Percentiles rank a stretch among this genome's conserved stretches.
These are phyloP conservation scores for Flaveria brownii DNA, from an alignment of 129 eudicot genomes.

Conservation along the genomic window DNA sequence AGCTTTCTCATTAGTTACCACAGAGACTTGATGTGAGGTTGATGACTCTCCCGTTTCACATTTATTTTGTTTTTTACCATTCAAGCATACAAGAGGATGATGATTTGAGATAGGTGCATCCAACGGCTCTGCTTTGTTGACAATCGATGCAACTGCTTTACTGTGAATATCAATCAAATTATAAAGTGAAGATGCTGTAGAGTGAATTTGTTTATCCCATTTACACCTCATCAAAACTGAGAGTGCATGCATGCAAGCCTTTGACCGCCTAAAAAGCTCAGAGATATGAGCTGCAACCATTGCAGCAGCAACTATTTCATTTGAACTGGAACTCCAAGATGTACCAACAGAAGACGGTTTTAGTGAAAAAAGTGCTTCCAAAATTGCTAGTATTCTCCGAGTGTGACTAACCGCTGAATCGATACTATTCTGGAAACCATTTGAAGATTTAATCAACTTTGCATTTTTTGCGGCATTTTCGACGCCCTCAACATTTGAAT, in stretches of 20 bases:
- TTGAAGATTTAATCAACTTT: conserved; percentile 44
- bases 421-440: conserved; percentile 50
- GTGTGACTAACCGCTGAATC: conserved; percentile 80
- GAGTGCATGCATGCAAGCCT: conserved; percentile 82
- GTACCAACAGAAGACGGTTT: conserved; percentile 97
- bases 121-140: conserved; percentile 85
- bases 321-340: conserved; percentile 92
- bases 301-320: conserved; percentile 98
- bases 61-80: conserved; percentile 49
- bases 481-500: conserved; percentile 31
- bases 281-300: conserved; percentile 99
- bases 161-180: conserved; percentile 75
- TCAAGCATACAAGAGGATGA: conserved; percentile 29
- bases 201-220: conserved; percentile 84
- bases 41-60: conserved; percentile 41
- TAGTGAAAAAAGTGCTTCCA: conserved; percentile 83
- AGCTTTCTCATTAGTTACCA: not conserved
- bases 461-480: conserved; percentile 34
- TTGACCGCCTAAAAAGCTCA: conserved; percentile 79
- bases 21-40: conserved; percentile 16
- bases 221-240: conserved; percentile 74
- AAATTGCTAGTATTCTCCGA: conserved; percentile 69
- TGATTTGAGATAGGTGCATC: conserved; percentile 68
- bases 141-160: conserved; percentile 93
- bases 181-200: conserved; percentile 75